Base-by-base conservation (phyloP, 306 rosid genomes). In the Cucumis hystrix region DNA sequence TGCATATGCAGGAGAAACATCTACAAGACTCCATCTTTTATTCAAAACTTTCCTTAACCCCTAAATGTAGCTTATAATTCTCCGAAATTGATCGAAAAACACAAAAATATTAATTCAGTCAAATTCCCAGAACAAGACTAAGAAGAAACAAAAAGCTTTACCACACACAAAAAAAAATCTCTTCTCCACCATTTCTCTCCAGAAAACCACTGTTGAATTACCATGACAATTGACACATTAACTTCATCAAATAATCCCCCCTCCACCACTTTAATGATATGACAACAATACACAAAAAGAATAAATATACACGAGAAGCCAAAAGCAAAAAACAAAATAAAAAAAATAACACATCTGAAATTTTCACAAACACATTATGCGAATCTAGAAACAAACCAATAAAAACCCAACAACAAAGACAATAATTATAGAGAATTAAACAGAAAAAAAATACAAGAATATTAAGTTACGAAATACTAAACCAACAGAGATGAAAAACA, bases 391-490 rank as follows among this genome's bases (percentile, higher is more conserved):
- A 47, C 13, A 71, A 72, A 9, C 43, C 58, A 72, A 72, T 72
- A 49, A 51, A 23, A 72, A 25, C 41, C 55, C 59, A 47, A 15
- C 76, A 70, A 47, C 10, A 23, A 14, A 25, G 15, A 47, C 5
- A 25, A 39, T 49, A 13, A 47, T 70, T 70, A 70, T 4, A 47
- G 40, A 33, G 58, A 70, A 70, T 47, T 47, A 15, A 47, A 47
- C 35, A 45, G 14, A 23, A 70, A 30, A 70, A 51, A 30, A 70
- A 72, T 9, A 25, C 57, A 16, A 2, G 7, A 39, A 79, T 55
- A n/a, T 10, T 54, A 55, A 78, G 56, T 45, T 18, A 30, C 37
- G 63, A 86, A 85, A 82, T 82, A 71, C 20, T 7, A 63, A 39
- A 41, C 14, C 67, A 75, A 83, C 18, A 61, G 11, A 23, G 76